Evolutionary conservation across 2,329 filamentous ascomycete genomes (phyloP).

Genomic region (Fonsecaea pedrosoi): DNA sequence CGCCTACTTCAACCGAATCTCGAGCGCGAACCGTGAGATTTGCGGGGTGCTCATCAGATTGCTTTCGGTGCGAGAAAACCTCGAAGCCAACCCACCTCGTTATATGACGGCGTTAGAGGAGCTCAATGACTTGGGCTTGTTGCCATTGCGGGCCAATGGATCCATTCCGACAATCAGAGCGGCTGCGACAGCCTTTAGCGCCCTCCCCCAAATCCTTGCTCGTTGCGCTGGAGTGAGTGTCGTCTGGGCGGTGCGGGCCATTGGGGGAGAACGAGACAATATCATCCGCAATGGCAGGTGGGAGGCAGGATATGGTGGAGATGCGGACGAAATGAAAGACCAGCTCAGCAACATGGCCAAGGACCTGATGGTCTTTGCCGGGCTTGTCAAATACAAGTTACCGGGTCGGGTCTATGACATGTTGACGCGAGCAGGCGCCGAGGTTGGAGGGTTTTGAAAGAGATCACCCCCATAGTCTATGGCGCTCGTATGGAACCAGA

Average conservation of each 20-base stretch:
- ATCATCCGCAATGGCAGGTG: constrained; percentile 71
- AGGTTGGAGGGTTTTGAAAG: constrained; percentile 57
- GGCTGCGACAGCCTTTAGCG: constrained; percentile 80
- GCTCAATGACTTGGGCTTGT: constrained; percentile 37
- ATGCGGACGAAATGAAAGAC: constrained; percentile 37
- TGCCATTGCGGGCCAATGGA: constrained; percentile 38
- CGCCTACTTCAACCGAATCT: constrained; percentile 67
- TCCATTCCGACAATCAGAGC: constrained; percentile 79
- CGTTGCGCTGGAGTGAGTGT: constrained; percentile 89
- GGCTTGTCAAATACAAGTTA: constrained; percentile 88
- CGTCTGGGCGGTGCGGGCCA: constrained; percentile 91
- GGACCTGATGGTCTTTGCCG: constrained; percentile 92
- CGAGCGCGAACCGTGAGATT: constrained; percentile 63
- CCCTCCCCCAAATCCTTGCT: constrained; percentile 78
- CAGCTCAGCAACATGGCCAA: constrained; percentile 68
- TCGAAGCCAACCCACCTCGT: constrained; percentile 63
- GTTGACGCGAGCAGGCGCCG: constrained; percentile 78
- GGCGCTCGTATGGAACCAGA: neutral
- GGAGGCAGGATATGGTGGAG: constrained; percentile 69
- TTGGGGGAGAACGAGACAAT: constrained; percentile 76
- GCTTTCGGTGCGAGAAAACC: constrained; percentile 64
- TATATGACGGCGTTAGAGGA: constrained; percentile 60
- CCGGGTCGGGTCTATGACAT: constrained; percentile 87
- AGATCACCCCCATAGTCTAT: neutral
- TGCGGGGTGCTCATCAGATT: constrained; percentile 66